Percentiles rank a stretch among this genome's conserved stretches.
Evolutionary conservation across 1,284 basidiomycete genomes (phyloP).

Genomic region (Cryptococcus wingfieldii): DNA sequence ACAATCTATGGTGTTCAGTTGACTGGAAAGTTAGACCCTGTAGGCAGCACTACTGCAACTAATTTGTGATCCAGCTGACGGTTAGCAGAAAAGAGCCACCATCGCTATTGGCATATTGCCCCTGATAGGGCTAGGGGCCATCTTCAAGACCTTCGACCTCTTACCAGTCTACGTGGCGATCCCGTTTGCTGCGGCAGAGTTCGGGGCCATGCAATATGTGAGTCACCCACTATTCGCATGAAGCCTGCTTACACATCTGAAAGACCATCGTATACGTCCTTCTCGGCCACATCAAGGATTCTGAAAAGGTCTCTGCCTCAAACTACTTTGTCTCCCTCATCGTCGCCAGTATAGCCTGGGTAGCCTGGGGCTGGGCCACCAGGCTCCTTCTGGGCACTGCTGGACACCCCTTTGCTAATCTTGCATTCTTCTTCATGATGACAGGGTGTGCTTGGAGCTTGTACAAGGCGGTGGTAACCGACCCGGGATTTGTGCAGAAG

Average conservation of each 20-base stretch:
- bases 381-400: conserved; percentile 52
- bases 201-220: conserved; percentile 90
- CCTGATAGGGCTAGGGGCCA: conserved; percentile 69
- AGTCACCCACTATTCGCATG: conserved; percentile 32
- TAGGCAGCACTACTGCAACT: conserved; percentile 38
- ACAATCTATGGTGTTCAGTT: conserved; percentile 59
- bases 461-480: conserved; percentile 78
- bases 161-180: conserved; percentile 87
- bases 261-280: conserved; percentile 32
- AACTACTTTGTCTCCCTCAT: conserved; percentile 94
- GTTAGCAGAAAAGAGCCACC: conserved; percentile 67
- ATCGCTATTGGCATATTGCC: conserved; percentile 77
- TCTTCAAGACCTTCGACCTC: conserved; percentile 74
- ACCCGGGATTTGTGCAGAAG: conserved; percentile 83
- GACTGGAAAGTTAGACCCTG: conserved; percentile 69
- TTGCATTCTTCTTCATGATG: conserved; percentile 67
- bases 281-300: conserved; percentile 27
- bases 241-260: neutral
- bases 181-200: conserved; percentile 73
- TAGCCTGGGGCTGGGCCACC: conserved; percentile 74
- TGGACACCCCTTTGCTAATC: conserved; percentile 68
- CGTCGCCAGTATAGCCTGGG: conserved; percentile 78
- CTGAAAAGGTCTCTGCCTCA: conserved; percentile 46
- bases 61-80: neutral
- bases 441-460: conserved; percentile 81